Conservation (phyloP, 257 asterid species). For the Vinca minor region DNA sequence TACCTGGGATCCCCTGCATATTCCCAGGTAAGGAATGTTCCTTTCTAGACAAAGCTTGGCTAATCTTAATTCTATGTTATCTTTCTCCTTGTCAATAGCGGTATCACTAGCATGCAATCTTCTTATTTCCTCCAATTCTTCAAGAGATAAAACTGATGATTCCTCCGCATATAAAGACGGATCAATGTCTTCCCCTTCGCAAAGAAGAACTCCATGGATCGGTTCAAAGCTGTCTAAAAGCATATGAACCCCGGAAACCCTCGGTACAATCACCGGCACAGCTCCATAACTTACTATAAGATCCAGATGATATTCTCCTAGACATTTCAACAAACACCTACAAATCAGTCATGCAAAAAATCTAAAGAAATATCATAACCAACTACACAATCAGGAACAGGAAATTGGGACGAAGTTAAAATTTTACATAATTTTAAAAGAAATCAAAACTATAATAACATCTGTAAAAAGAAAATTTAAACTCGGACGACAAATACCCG, state of each 20-base stretch:
- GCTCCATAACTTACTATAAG: slow-evolving; percentile 38
- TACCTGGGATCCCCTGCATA: slow-evolving; percentile 83
- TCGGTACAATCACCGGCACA: slow-evolving; percentile 29
- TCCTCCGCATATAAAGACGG: slow-evolving; percentile 25
- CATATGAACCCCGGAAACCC: slow-evolving; percentile 30
- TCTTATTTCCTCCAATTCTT: slow-evolving; percentile 59
- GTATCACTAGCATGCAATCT: slow-evolving; percentile 63
- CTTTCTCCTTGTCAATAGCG: slow-evolving; percentile 67
- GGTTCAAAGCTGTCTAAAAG: slow-evolving; percentile 32
- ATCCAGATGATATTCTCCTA: slow-evolving; percentile 37
- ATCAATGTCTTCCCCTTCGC: slow-evolving; percentile 37
- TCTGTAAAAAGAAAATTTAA: too few relatives aligned
- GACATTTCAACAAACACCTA: neutral
- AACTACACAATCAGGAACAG: too few relatives aligned
- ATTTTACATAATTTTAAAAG: too few relatives aligned
- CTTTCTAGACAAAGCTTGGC: slow-evolving; percentile 78
- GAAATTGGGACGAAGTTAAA: too few relatives aligned
- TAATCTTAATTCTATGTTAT: slow-evolving; percentile 57
- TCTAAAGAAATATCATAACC: too few relatives aligned
- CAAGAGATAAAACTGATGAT: slow-evolving; percentile 24
- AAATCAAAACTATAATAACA: too few relatives aligned
- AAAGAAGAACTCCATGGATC: slow-evolving; percentile 33
- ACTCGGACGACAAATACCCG: too few relatives aligned
- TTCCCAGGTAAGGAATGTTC: slow-evolving; percentile 76
- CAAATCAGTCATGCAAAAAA: neutral